A percentile compares a stretch with the other conserved stretches of the same genome.
Conservation (phyloP, 148 eudicot species). For the Vaccinium darrowii region DNA sequence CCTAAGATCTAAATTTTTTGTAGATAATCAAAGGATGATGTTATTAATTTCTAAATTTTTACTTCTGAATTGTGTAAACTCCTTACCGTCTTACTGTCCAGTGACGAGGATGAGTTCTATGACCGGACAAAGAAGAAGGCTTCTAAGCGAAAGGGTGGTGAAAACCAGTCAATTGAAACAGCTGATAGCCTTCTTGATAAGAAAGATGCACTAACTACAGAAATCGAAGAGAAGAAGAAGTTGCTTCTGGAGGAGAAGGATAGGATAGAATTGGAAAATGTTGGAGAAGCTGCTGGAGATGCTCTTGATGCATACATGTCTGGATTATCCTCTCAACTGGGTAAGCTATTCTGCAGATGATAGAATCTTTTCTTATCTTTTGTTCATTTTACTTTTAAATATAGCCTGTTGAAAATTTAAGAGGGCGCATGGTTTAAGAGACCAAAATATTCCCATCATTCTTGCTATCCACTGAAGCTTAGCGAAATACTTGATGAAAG, state of each 20-base stretch:
- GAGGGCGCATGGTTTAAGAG: neutral
- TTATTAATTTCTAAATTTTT: neutral
- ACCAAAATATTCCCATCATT: neutral
- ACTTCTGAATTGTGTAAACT: neutral
- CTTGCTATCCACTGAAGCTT: neutral
- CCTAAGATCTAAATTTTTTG: neutral
- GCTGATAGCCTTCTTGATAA: slow-evolving; percentile 96
- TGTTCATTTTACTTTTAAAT: slow-evolving; percentile 1
- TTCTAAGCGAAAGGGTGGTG: slow-evolving; percentile 49
- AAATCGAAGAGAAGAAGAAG: slow-evolving; percentile 75
- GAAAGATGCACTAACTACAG: slow-evolving; percentile 57
- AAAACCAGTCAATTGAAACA: slow-evolving; percentile 78
- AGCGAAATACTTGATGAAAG: neutral
- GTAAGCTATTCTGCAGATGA: slow-evolving; percentile 36
- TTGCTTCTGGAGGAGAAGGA: slow-evolving; percentile 63
- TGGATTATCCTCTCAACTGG: slow-evolving; percentile 83
- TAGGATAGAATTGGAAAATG: slow-evolving; percentile 36
- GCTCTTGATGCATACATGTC: slow-evolving; percentile 95
- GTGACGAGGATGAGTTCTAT: slow-evolving; percentile 97
- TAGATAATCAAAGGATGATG: neutral
- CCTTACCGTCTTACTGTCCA: slow-evolving; percentile 13
- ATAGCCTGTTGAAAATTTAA: neutral
- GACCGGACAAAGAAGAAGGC: slow-evolving; percentile 77
- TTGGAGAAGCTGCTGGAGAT: slow-evolving; percentile 55
- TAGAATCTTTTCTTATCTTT: neutral